Evolutionary conservation across 1,284 basidiomycete species (phyloP).

Genomic region (Pyrrhoderma noxium): DNA sequence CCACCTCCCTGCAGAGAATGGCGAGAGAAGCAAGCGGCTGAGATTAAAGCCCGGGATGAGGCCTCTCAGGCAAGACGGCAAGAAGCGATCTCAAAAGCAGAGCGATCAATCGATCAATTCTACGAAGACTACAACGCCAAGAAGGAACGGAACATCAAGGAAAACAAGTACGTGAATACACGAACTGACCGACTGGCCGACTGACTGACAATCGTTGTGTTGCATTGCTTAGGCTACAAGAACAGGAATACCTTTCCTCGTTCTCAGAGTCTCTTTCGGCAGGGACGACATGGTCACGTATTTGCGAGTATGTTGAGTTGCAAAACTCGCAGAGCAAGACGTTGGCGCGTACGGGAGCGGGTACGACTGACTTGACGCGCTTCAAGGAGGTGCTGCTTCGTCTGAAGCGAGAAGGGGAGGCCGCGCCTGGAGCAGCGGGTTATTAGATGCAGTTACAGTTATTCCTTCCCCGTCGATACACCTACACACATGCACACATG

Average conservation of each 20-base stretch:
- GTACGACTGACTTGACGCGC: slow-evolving; percentile 81
- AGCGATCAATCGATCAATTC: slow-evolving; percentile 91
- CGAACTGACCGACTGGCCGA: too few relatives aligned
- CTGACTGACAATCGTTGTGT: too few relatives aligned
- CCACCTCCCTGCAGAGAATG: slow-evolving; percentile 55
- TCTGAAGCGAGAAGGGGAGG: slow-evolving; percentile 81
- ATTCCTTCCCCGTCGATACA: too few relatives aligned
- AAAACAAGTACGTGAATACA: slow-evolving; percentile 79
- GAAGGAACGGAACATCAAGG: slow-evolving; percentile 88
- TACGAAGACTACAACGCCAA: slow-evolving; percentile 91
- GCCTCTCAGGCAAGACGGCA: slow-evolving; percentile 74
- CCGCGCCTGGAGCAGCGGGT: slow-evolving; percentile 86
- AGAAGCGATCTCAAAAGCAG: slow-evolving; percentile 84
- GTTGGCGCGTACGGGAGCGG: slow-evolving; percentile 78
- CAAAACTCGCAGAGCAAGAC: slow-evolving; percentile 98
- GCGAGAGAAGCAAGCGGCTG: slow-evolving; percentile 81
- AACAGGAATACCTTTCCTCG: slow-evolving; percentile 72
- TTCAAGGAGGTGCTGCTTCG: slow-evolving; percentile 89
- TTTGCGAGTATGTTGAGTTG: slow-evolving; percentile 81
- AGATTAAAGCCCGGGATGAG: slow-evolving; percentile 78
- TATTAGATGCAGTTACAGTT: slow-evolving; percentile 66
- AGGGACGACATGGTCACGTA: slow-evolving; percentile 95
- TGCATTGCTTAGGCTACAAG: slow-evolving; percentile 62
- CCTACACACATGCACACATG: too few relatives aligned
- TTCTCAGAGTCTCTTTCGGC: slow-evolving; percentile 74